Base-by-base conservation (phyloP, 2,329 filamentous ascomycete genomes). In the Trichoderma sp. region DNA sequence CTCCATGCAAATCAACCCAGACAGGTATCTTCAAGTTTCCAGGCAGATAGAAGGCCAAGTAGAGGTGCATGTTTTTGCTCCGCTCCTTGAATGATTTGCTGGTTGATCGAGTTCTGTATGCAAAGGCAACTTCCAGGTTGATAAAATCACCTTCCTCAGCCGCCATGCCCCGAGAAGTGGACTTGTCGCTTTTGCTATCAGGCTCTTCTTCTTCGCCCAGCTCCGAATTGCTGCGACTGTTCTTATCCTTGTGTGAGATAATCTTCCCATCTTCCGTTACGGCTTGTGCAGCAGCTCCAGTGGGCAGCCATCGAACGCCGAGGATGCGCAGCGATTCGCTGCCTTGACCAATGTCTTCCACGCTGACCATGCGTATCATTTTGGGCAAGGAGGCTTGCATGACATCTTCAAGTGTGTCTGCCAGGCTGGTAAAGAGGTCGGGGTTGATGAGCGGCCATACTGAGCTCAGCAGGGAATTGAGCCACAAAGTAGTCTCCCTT, bases 91-190 rank as follows among this genome's bases (percentile, higher is more conserved):
- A 83, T 3, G 86, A 88, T 73, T 88, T 89, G 34, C 86, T 86
- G 9, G 86, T 87, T 0, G 88, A 87, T 34, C 90, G 85, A 11
- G 90, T 88, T 43, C 90, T 86, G 79, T 94, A 95, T 1, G 92
- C 90, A 76, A 94, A 91, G 0, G 91, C 91, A 17, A 94, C 83
- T 77, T 95, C 92, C 67, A 94, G 81, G 76, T 94, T 94, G 78
- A 94, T 86, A 76, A 94, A 94, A 74, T 93, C 91, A 12, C 92
- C 92, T 77, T 93, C 91, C 79, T 93, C 92, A 2, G 90, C 91
- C 75, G 92, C 89, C 90, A 93, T 91, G 1, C 90, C 90, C 75
- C 90, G 85, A 3, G 80, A 80, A 23, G 82, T 74, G 0, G 78
- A 76, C 74, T 73, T 76, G 2, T 80, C 77, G 81, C 77, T 64